Base-by-base conservation (phyloP, 83 land plant genomes). In the Larix sibirica region DNA sequence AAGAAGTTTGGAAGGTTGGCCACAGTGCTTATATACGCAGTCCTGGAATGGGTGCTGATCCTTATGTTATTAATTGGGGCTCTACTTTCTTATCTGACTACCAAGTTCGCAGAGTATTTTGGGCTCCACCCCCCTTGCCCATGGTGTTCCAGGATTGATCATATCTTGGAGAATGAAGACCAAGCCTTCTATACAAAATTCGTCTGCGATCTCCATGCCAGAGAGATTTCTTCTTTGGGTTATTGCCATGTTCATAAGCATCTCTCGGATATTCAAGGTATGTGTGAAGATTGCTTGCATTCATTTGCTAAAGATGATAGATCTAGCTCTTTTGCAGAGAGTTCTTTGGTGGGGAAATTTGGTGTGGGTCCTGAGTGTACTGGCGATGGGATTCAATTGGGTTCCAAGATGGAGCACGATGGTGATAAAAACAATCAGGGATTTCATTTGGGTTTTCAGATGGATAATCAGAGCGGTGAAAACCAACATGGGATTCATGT, bases 131-230 rank as follows among this genome's bases (percentile, higher is more conserved):
- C 84, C 1, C 95, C 95, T 1, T 93, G 93, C 40, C 42, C 89
- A 50, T 69, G 91, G 50, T 93, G 95, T 79, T 89, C 88, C 9
- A 87, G 93, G 64, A 85, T 93, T 69, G 90, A 91, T 85, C 90
- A 86, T 68, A 47, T 92, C 26, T 70, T 92, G n/a, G 90, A 87
- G 13, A 76, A 78, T 21, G 77, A 92, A 62, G 86, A 76, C 54
- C 47, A 20, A 1, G 84, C 81, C 2, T 87, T 73, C 44, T 83
- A 84, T 67, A 56, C 80, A 78, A 84, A 91, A 61, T 79, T 89
- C 68, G 65, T 89, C 0, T 93, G 93, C 60, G 28, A 73, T 38
- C 79, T 65, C 47, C 95, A 93, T 81, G 91, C 88, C 59, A 58
- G 79, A 68, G 88, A 93, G 83, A 86, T 93, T 69, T 91, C 95